Base-by-base conservation (phyloP, 345 rosid genomes). In the Citrus australasica region DNA sequence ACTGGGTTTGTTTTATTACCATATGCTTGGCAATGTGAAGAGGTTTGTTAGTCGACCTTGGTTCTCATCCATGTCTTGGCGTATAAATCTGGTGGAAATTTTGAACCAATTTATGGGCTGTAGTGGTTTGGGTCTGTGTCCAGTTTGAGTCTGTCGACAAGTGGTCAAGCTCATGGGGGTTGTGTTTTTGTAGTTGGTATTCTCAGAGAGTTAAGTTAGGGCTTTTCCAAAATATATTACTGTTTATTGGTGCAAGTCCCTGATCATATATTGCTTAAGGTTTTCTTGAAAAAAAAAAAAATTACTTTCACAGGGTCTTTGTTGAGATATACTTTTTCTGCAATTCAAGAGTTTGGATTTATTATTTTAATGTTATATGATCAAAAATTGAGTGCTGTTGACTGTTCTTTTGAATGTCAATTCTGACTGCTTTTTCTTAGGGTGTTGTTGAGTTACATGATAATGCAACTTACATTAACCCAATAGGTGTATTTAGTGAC, bases 61-160 rank as follows among this genome's bases (percentile, higher is more conserved):
- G 7, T 73, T 61, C 69, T 35, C 2, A 71, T 64, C 71, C 78
- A n/a, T 79, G 63, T 70, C 53, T 51, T 32, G 80, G 83, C 58
- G 60, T 79, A 62, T 71, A 46, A 40, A 55, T 58, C 73, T 1
- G 69, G n/a, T 55, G 71, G 80, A 38, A 35, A 28, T 74, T 5
- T 22, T 71, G 38, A 58, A 59, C 27, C 67, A 40, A 21, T 71
- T 62, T 74, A 65, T 77, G 75, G 86, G 79, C 63, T 35, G 65
- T 35, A 60, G 76, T 59, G 82, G 85, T 87, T 25, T 77, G 80
- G 84, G 79, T 80, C 70, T 53, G 63, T 67, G 81, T 73, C 81
- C 76, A 56, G 79, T 87, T 79, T 55, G 79, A 72, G 82, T 85
- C 78, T 82, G 85, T 80, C 76, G 32, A 70, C 67, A 61, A 75